Evolutionary conservation across 2,329 filamentous ascomycete genomes (phyloP), one percentile per base, ranked within the genome.

Genomic region (Clarireedia monteithiana): DNA sequence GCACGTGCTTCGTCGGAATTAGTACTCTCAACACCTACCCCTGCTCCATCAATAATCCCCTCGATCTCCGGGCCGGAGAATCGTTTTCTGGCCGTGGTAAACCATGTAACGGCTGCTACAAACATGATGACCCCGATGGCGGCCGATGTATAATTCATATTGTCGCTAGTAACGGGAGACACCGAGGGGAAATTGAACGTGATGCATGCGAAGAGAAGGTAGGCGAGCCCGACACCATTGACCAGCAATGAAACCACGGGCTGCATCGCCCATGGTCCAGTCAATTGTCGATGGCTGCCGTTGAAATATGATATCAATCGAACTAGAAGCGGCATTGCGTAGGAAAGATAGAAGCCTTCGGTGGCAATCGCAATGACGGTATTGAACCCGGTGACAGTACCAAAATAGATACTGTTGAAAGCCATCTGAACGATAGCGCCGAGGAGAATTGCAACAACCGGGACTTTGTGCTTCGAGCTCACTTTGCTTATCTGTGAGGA

Each of bases 91-190:
- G 76, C 78, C 0, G 75, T 79, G 1, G 73, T 76, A 6, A 79
- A 57, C 79, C 78, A 82, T 1, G 76, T 81, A 2, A 76, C 62
- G 1, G 72, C 44, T 15, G 74, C 76, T 17, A 83, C 70, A 5
- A 80, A 58, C 65, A 75, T 79, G 40, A 82, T 76, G 1, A 78
- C 70, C 0, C 79, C 79, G 30, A 81, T 75, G 0, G 79, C 79
- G 0, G 80, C 79, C 23, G 73, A 76, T 0, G 77, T 81, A 60
- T 81, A 82, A 57, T 81, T 83, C 79, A 82, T 83, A 38, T 78
- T 79, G 26, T 78, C 72, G 36, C 71, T 71, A 1, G 69, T 72
- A n/a, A 83, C 77, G 0, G 80, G 80, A 6, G 66, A 73, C 0
- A 72, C 63, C 0, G 71, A 74, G 0, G 80, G 79, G 55, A 82